Evolutionary conservation across 257 asterid species (phyloP), one percentile per base, ranked within the genome.

Genomic region (Solanum arcanum): DNA sequence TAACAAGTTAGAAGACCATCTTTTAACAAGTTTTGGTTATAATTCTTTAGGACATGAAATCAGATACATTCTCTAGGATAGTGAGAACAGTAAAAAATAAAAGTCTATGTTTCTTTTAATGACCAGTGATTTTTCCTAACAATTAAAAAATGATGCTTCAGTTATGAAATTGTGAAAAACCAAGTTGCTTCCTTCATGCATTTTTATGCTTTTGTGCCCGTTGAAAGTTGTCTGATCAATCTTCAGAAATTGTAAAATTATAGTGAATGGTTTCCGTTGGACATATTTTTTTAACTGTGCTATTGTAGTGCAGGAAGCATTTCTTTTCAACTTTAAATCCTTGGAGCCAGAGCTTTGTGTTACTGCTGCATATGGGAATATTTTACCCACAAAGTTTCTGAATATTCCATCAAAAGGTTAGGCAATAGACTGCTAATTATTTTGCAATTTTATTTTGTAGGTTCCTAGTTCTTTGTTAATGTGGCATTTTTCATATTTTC

Each of bases 311-410:
- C 95, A 95, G 99, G 98, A 97, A 90, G 76, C 93, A 8, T 97
- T 97, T 90, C 93, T 97, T 75, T 86, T 86, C 66, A 86, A 89
- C 83, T 92, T 97, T 39, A 90, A 90, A 88, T 93, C 94, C 86
- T 90, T 97, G 94, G 97, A 94, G 89, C 98, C 99, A 70, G 97
- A 94, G 85, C 98, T 97, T 89, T 97, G 98, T 90, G 91, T 97
- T 88, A 97, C 98, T 87, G 98, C 98, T 86, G 99, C 99, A 42
- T 97, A 97, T 83, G 99, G 99, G 90, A 97, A 95, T 91, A 97
- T 97, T 83, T 89, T 97, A 85, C 98, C 99, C 14, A 94, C 92
- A 73, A 94, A 92, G 86, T 95, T 97, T 91, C 98, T 95, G 74
- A 92, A 95, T 80, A 92, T 95, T 89, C 98, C 99, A 11, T 88